A percentile compares a stretch with the other conserved stretches of the same genome.
Conservation (phyloP, 1,284 basidiomycete species). For the Melampsora larici-populina region DNA sequence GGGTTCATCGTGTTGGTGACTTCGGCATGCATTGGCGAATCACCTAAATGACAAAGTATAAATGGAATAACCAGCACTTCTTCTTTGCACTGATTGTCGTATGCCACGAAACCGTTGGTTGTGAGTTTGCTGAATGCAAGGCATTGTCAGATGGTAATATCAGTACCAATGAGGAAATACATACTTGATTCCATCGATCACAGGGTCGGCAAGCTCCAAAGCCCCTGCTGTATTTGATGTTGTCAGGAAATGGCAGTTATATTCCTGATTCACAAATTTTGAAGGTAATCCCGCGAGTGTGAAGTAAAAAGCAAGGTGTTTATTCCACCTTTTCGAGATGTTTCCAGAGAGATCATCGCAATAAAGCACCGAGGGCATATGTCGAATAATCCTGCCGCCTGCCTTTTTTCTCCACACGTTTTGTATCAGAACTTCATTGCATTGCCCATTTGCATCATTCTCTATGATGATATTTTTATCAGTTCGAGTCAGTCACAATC, state of each 20-base stretch:
- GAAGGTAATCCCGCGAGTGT: too few species aligned
- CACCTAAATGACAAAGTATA: not conserved
- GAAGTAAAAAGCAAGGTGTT: constrained; percentile 57
- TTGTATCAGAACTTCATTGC: not conserved
- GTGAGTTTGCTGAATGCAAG: not conserved
- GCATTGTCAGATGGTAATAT: not conserved
- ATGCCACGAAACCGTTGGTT: not conserved
- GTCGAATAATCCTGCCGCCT: constrained; percentile 12
- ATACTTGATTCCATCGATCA: constrained; percentile 52
- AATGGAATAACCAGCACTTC: not conserved
- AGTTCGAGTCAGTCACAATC: too few species aligned
- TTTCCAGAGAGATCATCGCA: constrained; percentile 59
- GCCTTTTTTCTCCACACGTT: constrained; percentile 41
- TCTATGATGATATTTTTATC: too few species aligned
- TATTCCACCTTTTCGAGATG: constrained; percentile 58
- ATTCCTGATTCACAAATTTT: too few species aligned
- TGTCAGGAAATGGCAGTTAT: too few species aligned
- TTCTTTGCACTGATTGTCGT: not conserved
- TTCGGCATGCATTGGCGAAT: constrained; percentile 6
- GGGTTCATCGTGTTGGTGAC: too few species aligned
- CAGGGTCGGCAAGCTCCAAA: constrained; percentile 57
- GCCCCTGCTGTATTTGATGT: too few species aligned
- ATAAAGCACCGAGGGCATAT: constrained; percentile 56
- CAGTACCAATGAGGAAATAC: constrained; percentile 5
- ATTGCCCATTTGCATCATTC: too few species aligned